Evolutionary conservation across 2,329 filamentous ascomycete genomes (phyloP).

Genomic region (Annulohypoxylon truncatum): DNA sequence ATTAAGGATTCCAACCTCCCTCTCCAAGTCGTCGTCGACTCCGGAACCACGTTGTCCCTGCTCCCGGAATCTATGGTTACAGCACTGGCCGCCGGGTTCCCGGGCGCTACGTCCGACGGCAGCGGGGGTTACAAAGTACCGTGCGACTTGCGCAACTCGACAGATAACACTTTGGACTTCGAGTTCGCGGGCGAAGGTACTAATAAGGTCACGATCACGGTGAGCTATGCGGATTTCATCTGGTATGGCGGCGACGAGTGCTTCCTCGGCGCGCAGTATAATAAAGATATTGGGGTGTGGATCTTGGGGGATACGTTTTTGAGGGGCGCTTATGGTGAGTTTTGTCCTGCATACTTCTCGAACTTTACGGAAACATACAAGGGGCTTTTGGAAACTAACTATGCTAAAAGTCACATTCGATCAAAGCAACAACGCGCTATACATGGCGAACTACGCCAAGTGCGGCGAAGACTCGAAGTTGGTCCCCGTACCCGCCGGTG

Average conservation of each 20-base stretch:
- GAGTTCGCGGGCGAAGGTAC: constrained; percentile 50
- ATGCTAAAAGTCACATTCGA: constrained; percentile 46
- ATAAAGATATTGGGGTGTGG: constrained; percentile 41
- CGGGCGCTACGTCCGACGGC: constrained; percentile 53
- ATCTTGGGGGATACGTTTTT: constrained; percentile 51
- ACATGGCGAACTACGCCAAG: constrained; percentile 47
- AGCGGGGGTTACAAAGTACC: constrained; percentile 59
- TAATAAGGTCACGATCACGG: constrained; percentile 50
- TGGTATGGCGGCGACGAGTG: constrained; percentile 47
- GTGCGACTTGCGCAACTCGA: constrained; percentile 53
- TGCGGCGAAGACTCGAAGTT: constrained; percentile 44
- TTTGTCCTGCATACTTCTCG: not conserved
- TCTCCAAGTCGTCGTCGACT: constrained; percentile 62
- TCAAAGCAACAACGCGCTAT: constrained; percentile 48
- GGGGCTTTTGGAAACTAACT: not conserved
- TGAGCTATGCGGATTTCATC: constrained; percentile 49
- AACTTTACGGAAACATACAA: too few relatives aligned
- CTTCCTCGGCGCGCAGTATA: constrained; percentile 46
- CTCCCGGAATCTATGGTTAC: constrained; percentile 58
- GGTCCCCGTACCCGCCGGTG: constrained; percentile 46
- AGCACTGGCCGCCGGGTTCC: constrained; percentile 58
- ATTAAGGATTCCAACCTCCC: constrained; percentile 45
- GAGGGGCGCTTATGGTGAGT: constrained; percentile 49
- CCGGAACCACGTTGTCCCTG: constrained; percentile 62
- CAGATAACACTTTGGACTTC: constrained; percentile 60